Base-by-base conservation (phyloP, 306 rosid species). In the Heteromeles arbutifolia region DNA sequence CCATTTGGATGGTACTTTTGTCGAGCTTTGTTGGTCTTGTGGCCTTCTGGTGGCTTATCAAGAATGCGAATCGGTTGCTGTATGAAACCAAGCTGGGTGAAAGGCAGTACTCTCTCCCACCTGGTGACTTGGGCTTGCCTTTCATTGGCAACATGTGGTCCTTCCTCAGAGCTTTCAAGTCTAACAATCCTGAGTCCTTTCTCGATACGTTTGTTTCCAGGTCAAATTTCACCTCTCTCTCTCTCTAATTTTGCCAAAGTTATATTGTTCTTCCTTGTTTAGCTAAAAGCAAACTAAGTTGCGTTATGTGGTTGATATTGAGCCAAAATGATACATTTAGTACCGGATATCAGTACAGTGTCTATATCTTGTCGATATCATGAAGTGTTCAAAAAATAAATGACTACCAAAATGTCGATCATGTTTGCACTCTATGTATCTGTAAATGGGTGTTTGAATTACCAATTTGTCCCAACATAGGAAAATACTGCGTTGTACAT, bases 91-190 rank as follows among this genome's bases (percentile, higher is more conserved):
- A 66, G 74, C 68, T 94, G 74, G 93, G 96, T 29, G 84, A 54
- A 11, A 84, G 67, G 79, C 87, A 80, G 78, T 83, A 78, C 79
- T 79, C 78, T 63, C 86, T 94, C 13, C 98, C 98, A 10, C 98
- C 98, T 0, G 98, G 98, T 34, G 93, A 94, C 78, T 69, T 91
- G 82, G 98, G 98, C 0, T 89, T 86, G 93, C 98, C 97, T 70
- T 85, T 90, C 90, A 83, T 94, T 43, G 98, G 98, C 62, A 94
- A 92, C 65, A 94, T 94, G 98, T 94, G 95, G 98, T 80, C 96
- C 84, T 94, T 94, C 80, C 96, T 92, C 54, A 32, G 64, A 65
- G 97, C 98, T 65, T 94, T 94, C 96, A 94, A 92, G 86, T 88
- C 97, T 53, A 19, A 28, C 19, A 76, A 87, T 21, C 98, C 98